Percentiles rank a stretch among this genome's conserved stretches.
Evolutionary conservation across 2,329 filamentous ascomycete genomes (phyloP).

Genomic region (Coniochaeta sp.): DNA sequence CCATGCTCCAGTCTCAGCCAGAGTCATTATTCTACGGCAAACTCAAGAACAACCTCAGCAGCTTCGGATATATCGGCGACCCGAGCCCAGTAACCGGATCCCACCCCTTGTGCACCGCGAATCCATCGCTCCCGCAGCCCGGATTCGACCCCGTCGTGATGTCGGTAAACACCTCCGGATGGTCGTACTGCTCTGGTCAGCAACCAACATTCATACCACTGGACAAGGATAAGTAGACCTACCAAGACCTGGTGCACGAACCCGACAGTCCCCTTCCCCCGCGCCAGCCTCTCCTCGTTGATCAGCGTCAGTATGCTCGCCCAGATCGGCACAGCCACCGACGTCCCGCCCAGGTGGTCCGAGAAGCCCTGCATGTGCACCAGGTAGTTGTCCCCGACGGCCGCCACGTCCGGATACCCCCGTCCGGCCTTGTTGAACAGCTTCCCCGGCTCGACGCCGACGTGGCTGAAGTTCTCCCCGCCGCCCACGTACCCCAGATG

Average conservation of each 20-base stretch:
- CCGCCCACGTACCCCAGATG: constrained; percentile 3
- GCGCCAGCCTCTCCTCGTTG: constrained; percentile 51
- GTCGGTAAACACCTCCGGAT: constrained; percentile 23
- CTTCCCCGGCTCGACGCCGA: constrained; percentile 7
- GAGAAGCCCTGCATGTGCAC: constrained; percentile 22
- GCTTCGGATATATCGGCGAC: constrained; percentile 14
- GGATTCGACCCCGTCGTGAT: constrained; percentile 20
- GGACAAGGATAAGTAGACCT: neutral
- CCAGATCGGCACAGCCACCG: constrained; percentile 49
- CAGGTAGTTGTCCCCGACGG: constrained; percentile 18
- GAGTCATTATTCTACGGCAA: constrained; percentile 3
- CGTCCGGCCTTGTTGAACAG: constrained; percentile 13
- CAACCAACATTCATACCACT: too few relatives aligned
- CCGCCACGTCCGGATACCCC: constrained; percentile 19
- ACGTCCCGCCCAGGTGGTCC: constrained; percentile 36
- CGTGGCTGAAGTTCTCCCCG: constrained; percentile 11
- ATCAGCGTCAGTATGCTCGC: constrained; percentile 52
- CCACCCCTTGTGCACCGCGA: constrained; percentile 19
- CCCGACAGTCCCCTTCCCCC: constrained; percentile 31
- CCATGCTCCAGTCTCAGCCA: too few relatives aligned
- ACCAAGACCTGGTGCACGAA: constrained; percentile 24
- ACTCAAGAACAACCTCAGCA: constrained; percentile 12
- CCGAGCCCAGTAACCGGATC: constrained; percentile 18
- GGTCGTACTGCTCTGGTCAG: constrained; percentile 11
- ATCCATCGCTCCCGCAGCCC: constrained; percentile 22